Conservation (phyloP, 139 green algal genomes). For the Mychonastes homosphaera region DNA sequence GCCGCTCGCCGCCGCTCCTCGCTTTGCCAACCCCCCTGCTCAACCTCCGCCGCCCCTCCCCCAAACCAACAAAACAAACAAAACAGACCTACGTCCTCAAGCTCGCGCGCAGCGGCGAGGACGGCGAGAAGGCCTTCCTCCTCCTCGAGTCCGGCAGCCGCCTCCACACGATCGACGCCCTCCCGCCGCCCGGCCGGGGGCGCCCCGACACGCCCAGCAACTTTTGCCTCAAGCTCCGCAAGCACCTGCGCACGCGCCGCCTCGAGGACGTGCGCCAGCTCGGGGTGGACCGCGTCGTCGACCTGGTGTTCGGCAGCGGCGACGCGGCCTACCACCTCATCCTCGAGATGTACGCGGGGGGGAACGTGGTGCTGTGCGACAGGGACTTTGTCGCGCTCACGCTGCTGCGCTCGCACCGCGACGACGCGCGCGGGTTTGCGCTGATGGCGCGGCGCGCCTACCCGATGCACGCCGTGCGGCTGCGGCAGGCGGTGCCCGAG, state of each 20-base stretch:
- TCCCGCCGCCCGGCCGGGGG: neutral
- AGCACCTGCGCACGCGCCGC: slow-evolving; percentile 82
- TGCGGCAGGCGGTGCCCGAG: slow-evolving; percentile 15
- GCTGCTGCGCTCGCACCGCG: slow-evolving; percentile 82
- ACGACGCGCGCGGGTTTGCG: slow-evolving; percentile 74
- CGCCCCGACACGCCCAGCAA: slow-evolving; percentile 64
- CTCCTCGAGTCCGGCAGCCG: slow-evolving; percentile 80
- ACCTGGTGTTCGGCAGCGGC: slow-evolving; percentile 84
- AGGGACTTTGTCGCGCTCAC: slow-evolving; percentile 79
- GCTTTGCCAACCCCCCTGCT: neutral
- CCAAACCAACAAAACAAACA: no score
- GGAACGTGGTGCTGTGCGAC: slow-evolving; percentile 93
- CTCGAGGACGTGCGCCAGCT: slow-evolving; percentile 84
- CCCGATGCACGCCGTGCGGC: slow-evolving; percentile 42
- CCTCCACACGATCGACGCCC: slow-evolving; percentile 79
- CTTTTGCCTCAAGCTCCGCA: slow-evolving; percentile 93
- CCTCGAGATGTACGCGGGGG: slow-evolving; percentile 91
- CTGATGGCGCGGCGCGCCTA: slow-evolving; percentile 57
- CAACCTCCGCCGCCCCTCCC: neutral
- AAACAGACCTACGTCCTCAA: slow-evolving; percentile 93
- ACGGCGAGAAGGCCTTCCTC: slow-evolving; percentile 88
- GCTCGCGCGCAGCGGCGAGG: slow-evolving; percentile 70
- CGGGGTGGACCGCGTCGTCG: slow-evolving; percentile 85
- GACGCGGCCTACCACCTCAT: slow-evolving; percentile 79
- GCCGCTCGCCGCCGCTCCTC: neutral